Evolutionary conservation across 768 basidiomycete genomes (phyloP), one percentile per base, ranked within the genome.

Genomic region (Chlorophyllum brunneum): DNA sequence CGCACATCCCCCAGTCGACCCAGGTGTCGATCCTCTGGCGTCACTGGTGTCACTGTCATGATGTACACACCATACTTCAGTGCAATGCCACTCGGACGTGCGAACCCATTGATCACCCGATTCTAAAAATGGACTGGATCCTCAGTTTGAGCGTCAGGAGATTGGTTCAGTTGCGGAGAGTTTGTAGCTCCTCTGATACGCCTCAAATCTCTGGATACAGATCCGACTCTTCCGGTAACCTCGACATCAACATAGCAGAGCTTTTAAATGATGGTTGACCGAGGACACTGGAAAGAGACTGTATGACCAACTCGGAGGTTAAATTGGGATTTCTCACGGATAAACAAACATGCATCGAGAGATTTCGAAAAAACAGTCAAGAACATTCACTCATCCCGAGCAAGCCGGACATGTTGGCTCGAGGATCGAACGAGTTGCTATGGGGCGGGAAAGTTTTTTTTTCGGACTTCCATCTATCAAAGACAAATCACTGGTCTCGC

Each of bases 371-470:
- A 18, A 41, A 42, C 29, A 50, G 39, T 26, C 48, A 50, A 33
- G 9, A 26, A n/a, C 24, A 44, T 30, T 46, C 11, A 36, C 22
- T 27, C 34, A 36, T 38, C 27, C 36, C 44, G 43, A 26, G 11
- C 44, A 30, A 15, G 8, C 51, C 34, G 51, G 43, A 53, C 24
- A 53, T 20, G 31, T 26, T 27, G 42, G 42, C 42, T 52, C 23
- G 34, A 53, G 9, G 44, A 44, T 34, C 9, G 43, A 18, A 20
- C 33, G 27, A 38, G 51, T 52, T 52, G 51, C 42, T 52, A 52
- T 52, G 36, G 51, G 51, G 51, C 42, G 43, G 51, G 51, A 52
- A 52, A 52, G 42, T 52, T 52, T 43, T 52, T 34, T 27, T 34
- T 29, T 44, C 24, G 26, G 24, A 18, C 23, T 31, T 20, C 26